Evolutionary conservation across 768 basidiomycete genomes (phyloP), one percentile per base, ranked within the genome.

Genomic region (Pleurotus platypus): DNA sequence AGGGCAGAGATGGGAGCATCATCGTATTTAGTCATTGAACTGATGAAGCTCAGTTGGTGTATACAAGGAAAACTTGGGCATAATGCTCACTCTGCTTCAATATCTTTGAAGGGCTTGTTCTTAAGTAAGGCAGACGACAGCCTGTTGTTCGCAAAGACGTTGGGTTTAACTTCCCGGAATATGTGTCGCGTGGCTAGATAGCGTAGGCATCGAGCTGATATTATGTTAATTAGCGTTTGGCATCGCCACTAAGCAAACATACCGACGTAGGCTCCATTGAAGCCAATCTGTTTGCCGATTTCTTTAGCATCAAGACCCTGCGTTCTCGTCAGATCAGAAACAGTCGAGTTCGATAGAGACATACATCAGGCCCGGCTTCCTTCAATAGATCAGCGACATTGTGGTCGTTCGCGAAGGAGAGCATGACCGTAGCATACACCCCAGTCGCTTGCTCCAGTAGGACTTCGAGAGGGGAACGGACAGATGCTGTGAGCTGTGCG

Each of bases 331-430:
- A 30, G 22, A 12, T 51, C 8, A 7, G 11, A 7, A 16, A 5
- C 35, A 16, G 6, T 35, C 27, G 26, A 7, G 37, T 18, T 8
- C 4, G 43, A 51, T 37, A 27, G 26, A 57, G n/a, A 50, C 58
- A 12, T 38, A 70, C 73, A 43, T 70, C 49, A 1, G 68, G 65
- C 15, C 77, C 77, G 7, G 70, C 74, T 55, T 75, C 75, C 1
- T 72, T 66, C 13, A 79, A 60, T 2, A 78, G 72, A 56, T 78
- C 76, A 2, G 69, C 69, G 7, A 77, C 72, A 49, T 71, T 67
- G 2, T 54, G 39, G 39, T 54, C 51, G 20, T 54, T 51, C 9
- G 16, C 51, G n/a, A 54, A 42, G 18, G 16, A 9, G 13, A 54
- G 18, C 15, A 39, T 54, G 9, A 38, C 51, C 15, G 51, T n/a